Base-by-base conservation (phyloP, 495 filamentous ascomycete genomes). In the Penicillium soppii region DNA sequence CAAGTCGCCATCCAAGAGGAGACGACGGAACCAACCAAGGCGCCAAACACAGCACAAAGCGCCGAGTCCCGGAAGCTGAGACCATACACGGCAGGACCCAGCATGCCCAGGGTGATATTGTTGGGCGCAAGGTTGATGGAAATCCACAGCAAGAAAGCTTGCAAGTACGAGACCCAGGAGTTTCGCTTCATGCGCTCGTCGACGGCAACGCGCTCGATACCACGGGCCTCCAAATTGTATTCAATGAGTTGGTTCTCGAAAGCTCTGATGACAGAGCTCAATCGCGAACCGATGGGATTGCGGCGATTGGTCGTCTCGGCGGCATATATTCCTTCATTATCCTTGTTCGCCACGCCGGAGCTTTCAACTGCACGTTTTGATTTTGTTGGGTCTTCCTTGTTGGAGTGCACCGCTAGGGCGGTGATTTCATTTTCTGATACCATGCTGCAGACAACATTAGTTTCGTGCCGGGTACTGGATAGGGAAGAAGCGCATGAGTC, bases 101-200 rank as follows among this genome's bases (percentile, higher is more conserved):
- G 74, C 75, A 90, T 83, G 2, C 85, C 88, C 7, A 89, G 73
- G 0, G 86, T 86, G 47, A 90, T 81, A 64, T 91, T 91, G 66
- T 89, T 88, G 39, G 85, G 82, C 0, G 86, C 84, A 26, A 90
- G 73, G 61, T 92, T 92, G 69, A 90, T 79, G 1, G 84, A 85
- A 50, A 89, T 74, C 88, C 88, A 92, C 13, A 90, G 68, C 37
- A 89, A 56, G 29, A 79, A 80, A 6, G 84, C 75, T 63, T 90
- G 87, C 32, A 82, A 57, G 58, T 85, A 87, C 27, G 72, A 72
- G 22, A 76, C 54, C 68, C 82, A 83, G n/a, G 82, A 69, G 22
- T 79, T 55, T 12, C 59, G 60, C 19, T 74, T 67, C 39, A 82
- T 76, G 33, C 82, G 75, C 61, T 89, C 82, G 30, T 83, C 62